Evolutionary conservation across 2,329 filamentous ascomycete genomes (phyloP), one percentile per base, ranked within the genome.

Genomic region (Aureobasidium pullulans): DNA sequence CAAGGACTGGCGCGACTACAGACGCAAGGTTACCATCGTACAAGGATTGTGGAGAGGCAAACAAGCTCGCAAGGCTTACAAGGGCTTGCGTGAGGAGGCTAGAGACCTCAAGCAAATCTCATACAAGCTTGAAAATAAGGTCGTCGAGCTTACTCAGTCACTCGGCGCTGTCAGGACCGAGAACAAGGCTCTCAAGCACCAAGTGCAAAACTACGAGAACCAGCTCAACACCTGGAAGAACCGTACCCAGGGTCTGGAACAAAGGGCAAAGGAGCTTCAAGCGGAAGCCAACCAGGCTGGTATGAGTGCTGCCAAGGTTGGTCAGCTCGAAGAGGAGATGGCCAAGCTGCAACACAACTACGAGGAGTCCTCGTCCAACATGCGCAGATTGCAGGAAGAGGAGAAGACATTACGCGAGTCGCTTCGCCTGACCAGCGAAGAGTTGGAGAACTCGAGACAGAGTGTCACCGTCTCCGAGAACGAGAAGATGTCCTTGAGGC

Each of bases 61-160:
- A 74, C 71, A 75, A 64, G 93, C 94, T 59, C 85, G 94, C 65
- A 84, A 81, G 65, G 86, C 84, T 50, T 99, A 99, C 81, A 97
- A 96, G 84, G 85, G 80, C 67, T 78, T 96, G 62, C 90, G 94
- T 66, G 92, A 96, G 75, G 94, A 99, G 76, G 94, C 94, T 65
- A 89, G 94, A 70, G 95, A 99, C 78, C 84, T 99, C 73, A 97
- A 97, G 81, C 93, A 97, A 75, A 99, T 99, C 67, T 97, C 94
- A 2, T 99, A 99, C 81, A 97, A 96, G 80, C 80, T 99, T 68
- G 94, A 99, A 75, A 97, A 99, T 82, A 99, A 99, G 84, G 94
- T 99, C 63, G 90, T 99, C 63, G 94, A 99, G 77, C 83, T 99
- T 69, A 99, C 94, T 1, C 94, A 99, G 74, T 90, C 88, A 52